These are phyloP conservation scores for Apophysomyces elegans DNA, from an alignment of 371 early-diverging fungal species.

Conservation along the genomic window DNA sequence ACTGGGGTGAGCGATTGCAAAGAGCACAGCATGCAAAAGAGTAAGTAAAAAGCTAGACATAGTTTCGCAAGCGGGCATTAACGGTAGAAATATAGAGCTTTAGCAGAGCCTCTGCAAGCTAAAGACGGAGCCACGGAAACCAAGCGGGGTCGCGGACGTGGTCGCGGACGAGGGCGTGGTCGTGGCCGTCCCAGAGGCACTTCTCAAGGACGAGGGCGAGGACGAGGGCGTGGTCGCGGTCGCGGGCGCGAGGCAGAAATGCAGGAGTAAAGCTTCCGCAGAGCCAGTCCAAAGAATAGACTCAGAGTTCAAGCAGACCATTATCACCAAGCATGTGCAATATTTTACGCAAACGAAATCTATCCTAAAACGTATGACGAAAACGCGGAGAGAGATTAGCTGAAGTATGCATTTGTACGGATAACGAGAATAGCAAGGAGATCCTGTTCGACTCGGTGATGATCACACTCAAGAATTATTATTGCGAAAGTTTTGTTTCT, in stretches of 20 bases:
- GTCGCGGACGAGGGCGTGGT: not conserved
- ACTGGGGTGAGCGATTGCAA: conserved; percentile 2
- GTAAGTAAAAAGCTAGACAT: not conserved
- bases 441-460: not conserved
- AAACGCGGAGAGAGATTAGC: not conserved
- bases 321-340: not conserved
- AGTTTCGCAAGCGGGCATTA: not conserved
- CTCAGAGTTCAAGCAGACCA: not conserved
- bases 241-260: too few species aligned
- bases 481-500: not conserved
- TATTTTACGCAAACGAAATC: not conserved
- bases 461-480: not conserved
- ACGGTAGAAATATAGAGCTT: not conserved
- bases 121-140: not conserved
- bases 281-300: not conserved
- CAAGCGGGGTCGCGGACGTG: conserved; percentile 1
- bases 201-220: not conserved
- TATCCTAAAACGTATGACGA: not conserved
- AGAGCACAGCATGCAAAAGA: not conserved
- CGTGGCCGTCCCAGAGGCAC: not conserved
- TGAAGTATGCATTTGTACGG: not conserved
- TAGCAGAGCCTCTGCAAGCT: not conserved
- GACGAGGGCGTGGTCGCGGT: not conserved
- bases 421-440: not conserved
- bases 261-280: not conserved